Percentiles rank a stretch among this genome's conserved stretches.
These are phyloP conservation scores for Leccinum disarticulatum DNA, from an alignment of 768 basidiomycete species.

Conservation along the genomic window DNA sequence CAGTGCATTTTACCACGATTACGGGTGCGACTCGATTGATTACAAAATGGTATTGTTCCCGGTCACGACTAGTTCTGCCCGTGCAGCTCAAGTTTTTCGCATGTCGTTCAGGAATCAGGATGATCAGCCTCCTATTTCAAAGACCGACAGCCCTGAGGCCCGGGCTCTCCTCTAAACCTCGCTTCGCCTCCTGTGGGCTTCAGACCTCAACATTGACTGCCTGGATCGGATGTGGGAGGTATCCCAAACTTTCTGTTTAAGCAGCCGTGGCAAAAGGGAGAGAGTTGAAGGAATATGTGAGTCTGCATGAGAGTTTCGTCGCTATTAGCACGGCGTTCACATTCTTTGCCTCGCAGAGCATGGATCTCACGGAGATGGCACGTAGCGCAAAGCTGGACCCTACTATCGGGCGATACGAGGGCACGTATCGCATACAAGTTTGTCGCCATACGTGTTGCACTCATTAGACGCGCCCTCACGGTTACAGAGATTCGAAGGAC, in stretches of 20 bases:
- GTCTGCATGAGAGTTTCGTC: constrained; percentile 27
- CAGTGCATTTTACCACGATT: no score
- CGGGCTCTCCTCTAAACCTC: neutral
- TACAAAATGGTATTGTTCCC: no score
- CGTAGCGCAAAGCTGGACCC: constrained; percentile 86
- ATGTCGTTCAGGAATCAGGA: constrained; percentile 16
- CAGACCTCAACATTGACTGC: neutral
- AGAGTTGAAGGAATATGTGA: constrained; percentile 76
- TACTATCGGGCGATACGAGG: constrained; percentile 86
- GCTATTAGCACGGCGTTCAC: neutral
- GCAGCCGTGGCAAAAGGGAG: constrained; percentile 73
- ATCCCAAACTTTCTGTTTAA: constrained; percentile 60
- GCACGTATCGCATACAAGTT: constrained; percentile 30
- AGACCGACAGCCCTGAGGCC: constrained; percentile 4
- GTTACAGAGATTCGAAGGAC: constrained; percentile 78
- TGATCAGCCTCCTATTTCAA: neutral
- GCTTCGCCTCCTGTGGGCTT: neutral
- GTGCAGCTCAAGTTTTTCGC: neutral
- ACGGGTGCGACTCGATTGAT: no score
- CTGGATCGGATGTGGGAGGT: constrained; percentile 17
- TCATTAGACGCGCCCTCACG: neutral
- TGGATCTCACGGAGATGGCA: constrained; percentile 83
- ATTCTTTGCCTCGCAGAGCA: constrained; percentile 46
- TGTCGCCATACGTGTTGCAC: neutral
- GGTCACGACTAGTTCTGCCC: no score